Evolutionary conservation across 2,329 filamentous ascomycete genomes (phyloP).

Genomic region (Alternaria arborescens): DNA sequence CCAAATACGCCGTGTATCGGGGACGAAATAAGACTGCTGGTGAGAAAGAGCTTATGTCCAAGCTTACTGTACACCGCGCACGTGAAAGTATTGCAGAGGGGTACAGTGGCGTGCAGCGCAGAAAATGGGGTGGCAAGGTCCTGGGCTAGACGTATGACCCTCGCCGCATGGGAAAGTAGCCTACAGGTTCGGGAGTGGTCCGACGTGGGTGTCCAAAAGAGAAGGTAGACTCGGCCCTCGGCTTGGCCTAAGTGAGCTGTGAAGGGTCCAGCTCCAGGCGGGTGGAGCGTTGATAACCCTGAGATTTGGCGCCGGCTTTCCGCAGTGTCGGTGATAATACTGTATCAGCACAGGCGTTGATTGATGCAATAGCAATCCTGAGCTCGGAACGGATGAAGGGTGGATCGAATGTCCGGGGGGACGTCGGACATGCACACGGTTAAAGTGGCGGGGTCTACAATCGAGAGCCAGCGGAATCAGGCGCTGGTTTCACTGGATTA

Average conservation of each 20-base stretch:
- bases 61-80: slow-evolving; percentile 33
- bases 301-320: slow-evolving; percentile 28
- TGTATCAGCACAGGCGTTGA: slow-evolving; percentile 22
- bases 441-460: slow-evolving; percentile 16
- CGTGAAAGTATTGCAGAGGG: slow-evolving; percentile 39
- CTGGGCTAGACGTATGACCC: slow-evolving; percentile 26
- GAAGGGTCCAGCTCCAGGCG: slow-evolving; percentile 35
- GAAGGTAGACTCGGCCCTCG: slow-evolving; percentile 24
- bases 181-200: slow-evolving; percentile 32
- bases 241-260: slow-evolving; percentile 27
- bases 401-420: slow-evolving; percentile 14
- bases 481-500: slow-evolving; percentile 9
- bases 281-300: slow-evolving; percentile 30
- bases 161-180: slow-evolving; percentile 32
- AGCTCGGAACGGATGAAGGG: slow-evolving; percentile 17
- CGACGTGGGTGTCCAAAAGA: slow-evolving; percentile 19
- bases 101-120: slow-evolving; percentile 34
- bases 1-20: slow-evolving; percentile 28
- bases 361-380: slow-evolving; percentile 26
- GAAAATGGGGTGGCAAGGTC: slow-evolving; percentile 21
- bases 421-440: slow-evolving; percentile 9
- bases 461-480: slow-evolving; percentile 6
- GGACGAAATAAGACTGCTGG: slow-evolving; percentile 29
- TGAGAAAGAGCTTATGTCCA: slow-evolving; percentile 25
- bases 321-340: slow-evolving; percentile 22